Conservation (phyloP, 2,329 filamentous ascomycete genomes). For the Fusarium sulawesiense region DNA sequence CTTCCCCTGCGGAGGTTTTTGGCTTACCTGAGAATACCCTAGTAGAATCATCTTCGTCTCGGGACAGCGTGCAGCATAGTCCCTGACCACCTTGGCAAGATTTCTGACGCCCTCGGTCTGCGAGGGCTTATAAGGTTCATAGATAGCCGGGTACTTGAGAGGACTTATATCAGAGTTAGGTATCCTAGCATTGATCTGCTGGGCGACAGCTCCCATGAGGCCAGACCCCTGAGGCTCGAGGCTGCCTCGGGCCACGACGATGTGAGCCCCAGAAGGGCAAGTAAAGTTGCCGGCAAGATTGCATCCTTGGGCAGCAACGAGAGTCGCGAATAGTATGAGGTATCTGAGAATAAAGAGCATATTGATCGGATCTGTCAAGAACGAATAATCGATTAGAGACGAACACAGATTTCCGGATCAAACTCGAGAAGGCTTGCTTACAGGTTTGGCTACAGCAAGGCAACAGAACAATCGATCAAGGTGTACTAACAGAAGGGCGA, state of each 20-base stretch:
- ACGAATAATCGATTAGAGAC: neutral
- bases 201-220: constrained; percentile 38
- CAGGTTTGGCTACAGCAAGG: no score
- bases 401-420: fast-evolving
- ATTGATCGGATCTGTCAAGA: neutral
- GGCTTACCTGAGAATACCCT: constrained; percentile 38
- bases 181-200: constrained; percentile 20
- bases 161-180: constrained; percentile 15
- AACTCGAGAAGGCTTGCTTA: neutral
- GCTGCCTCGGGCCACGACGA: constrained; percentile 40
- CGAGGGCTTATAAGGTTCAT: constrained; percentile 31
- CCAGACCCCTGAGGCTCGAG: constrained; percentile 35
- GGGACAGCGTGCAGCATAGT: constrained; percentile 30
- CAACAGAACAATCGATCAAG: neutral
- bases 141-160: constrained; percentile 34
- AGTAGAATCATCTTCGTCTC: constrained; percentile 39
- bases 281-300: neutral
- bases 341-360: constrained; percentile 19
- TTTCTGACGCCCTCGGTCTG: constrained; percentile 33
- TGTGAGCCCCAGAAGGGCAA: constrained; percentile 34
- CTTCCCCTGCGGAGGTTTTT: no score
- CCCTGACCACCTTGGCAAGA: constrained; percentile 13
- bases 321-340: neutral
- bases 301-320: neutral
- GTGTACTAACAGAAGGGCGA: neutral